Conservation (phyloP, 2,329 filamentous ascomycete species). For the Oidium heveae region DNA sequence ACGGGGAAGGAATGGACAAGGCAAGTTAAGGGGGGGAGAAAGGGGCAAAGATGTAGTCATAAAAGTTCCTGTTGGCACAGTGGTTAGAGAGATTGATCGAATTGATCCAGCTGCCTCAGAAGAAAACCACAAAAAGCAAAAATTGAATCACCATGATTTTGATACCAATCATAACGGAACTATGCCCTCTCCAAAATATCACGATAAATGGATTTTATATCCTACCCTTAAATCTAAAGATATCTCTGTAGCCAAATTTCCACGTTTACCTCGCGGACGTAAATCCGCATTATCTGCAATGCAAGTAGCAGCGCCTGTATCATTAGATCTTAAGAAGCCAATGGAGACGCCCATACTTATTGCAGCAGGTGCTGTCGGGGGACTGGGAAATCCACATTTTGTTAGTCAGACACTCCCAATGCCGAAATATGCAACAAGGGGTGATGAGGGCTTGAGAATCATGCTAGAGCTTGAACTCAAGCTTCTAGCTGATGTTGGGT, state of each 20-base stretch:
- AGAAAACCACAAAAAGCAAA: constrained; percentile 20
- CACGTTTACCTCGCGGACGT: constrained; percentile 27
- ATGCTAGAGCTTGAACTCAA: constrained; percentile 77
- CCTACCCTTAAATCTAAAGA: constrained; percentile 55
- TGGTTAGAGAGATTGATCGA: constrained; percentile 60
- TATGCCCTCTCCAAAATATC: constrained; percentile 18
- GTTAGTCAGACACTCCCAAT: constrained; percentile 46
- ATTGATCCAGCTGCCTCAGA: constrained; percentile 55
- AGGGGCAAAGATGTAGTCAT: constrained; percentile 72
- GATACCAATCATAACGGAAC: constrained; percentile 7
- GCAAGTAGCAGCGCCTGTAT: constrained; percentile 49
- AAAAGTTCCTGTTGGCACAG: constrained; percentile 76
- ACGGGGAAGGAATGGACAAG: constrained; percentile 53
- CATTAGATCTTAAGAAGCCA: constrained; percentile 46
- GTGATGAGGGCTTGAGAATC: constrained; percentile 54
- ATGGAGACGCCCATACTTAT: constrained; percentile 69
- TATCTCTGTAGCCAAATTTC: constrained; percentile 32
- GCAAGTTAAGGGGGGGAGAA: constrained; percentile 46
- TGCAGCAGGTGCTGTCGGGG: constrained; percentile 67
- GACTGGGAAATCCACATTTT: constrained; percentile 85
- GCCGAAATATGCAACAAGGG: constrained; percentile 73
- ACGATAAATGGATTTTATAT: constrained; percentile 67
- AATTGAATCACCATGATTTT: constrained; percentile 5
- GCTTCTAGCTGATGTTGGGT: constrained; percentile 76
- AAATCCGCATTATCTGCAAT: constrained; percentile 24